Base-by-base conservation (phyloP, 2,329 filamentous ascomycete species). In the Alternaria infectoria region DNA sequence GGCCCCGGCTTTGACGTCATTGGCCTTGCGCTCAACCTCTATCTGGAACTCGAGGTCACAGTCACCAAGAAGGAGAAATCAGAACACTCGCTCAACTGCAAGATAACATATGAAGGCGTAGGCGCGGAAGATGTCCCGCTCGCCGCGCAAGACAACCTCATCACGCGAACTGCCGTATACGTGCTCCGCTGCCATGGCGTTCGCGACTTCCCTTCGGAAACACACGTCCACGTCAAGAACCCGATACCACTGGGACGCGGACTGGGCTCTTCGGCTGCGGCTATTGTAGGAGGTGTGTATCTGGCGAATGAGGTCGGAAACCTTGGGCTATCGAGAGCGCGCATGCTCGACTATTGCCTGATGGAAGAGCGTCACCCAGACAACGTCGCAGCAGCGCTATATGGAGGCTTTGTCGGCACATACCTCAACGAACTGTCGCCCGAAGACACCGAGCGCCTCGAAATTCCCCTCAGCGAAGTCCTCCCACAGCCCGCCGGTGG, bases 1-100 rank as follows among this genome's bases (percentile, higher is more conserved):
- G 95, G 86, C 71, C 95, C 95, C 52, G 95, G 95, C 62, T 99
- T 98, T 86, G 95, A 99, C 85, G 95, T 97, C 74, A 97, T 98
- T 79, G 93, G 96, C 71, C 90, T 99, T 66, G 95, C 95, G 9
- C 87, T 99, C 71, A 97, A 93, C 69, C 90, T 97, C 80, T 97
- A 95, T 83, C 91, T 99, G 69, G 94, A 97, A 83, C 85, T 98
- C 60, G 87, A 90, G 68, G 91, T 98, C 79, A 93, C 90, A 67
- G 86, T 96, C 75, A 84, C 88, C 62, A 72, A 77, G 55, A 81
- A 79, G 56, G 76, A 82, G 46, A 89, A 88, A 8, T 81, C 85
- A 25, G 73, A 79, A 54, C 83, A 87, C 62, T 89, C 91, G 28
- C 86, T 94, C 74, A 96, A 97, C 84, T 98, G 96, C 86, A 87